Conservation (phyloP, 2,329 filamentous ascomycete genomes). For the Teratosphaeria viscida region DNA sequence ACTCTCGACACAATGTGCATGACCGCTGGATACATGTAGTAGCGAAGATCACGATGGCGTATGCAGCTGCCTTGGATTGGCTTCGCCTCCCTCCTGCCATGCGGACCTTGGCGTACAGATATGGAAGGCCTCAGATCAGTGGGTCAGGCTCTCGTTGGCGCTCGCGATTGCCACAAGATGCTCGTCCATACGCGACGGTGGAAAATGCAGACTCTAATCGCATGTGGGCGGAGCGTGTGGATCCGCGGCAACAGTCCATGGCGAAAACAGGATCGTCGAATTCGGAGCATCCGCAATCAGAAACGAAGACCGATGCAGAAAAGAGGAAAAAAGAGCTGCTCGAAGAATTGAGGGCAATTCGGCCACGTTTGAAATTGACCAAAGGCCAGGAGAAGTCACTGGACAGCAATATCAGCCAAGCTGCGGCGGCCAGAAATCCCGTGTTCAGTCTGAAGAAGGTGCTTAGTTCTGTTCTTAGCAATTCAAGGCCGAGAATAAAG, state of each 20-base stretch:
- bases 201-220: neutral
- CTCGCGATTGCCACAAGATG: neutral
- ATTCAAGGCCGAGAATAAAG: neutral
- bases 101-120: neutral
- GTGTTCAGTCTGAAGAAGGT: neutral
- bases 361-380: neutral
- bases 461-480: neutral
- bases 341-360: neutral
- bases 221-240: neutral
- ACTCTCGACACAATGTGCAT: neutral
- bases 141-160: neutral
- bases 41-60: neutral
- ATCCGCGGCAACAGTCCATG: neutral
- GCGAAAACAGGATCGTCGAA: neutral
- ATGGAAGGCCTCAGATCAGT: neutral
- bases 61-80: neutral
- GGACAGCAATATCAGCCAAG: neutral
- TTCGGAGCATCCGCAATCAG: neutral
- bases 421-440: neutral
- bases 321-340: neutral
- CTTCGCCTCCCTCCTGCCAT: conserved; percentile 3
- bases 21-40: neutral
- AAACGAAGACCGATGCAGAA: neutral
- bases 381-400: neutral
- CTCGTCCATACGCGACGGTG: neutral